These are phyloP conservation scores for Vitis labrusca DNA, from an alignment of 164 flowering plant genomes.

Conservation along the genomic window DNA sequence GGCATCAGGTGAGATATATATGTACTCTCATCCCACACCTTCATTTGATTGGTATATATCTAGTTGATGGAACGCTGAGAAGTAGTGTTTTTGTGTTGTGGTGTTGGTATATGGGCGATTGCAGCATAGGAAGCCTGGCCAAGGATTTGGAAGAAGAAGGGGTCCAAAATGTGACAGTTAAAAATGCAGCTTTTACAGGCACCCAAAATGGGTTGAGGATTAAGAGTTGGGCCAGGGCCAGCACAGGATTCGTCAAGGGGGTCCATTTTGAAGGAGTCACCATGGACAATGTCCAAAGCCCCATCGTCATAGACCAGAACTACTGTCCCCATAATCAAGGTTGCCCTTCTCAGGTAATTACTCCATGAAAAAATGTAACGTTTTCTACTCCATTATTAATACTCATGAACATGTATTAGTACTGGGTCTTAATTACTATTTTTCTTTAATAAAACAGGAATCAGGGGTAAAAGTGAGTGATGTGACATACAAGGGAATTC, in stretches of 20 bases:
- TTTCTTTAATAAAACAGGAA: slow-evolving; percentile 7
- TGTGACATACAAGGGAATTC: slow-evolving; percentile 18
- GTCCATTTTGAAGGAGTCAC: slow-evolving; percentile 16
- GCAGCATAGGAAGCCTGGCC: slow-evolving; percentile 31
- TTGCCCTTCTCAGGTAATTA: slow-evolving; percentile 16
- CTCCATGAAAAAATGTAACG: too few relatives aligned
- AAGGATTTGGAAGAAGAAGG: slow-evolving; percentile 19
- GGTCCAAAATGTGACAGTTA: slow-evolving; percentile 31
- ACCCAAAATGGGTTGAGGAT: slow-evolving; percentile 31
- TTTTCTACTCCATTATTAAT: too few relatives aligned
- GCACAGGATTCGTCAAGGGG: slow-evolving; percentile 22
- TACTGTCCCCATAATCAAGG: slow-evolving; percentile 25
- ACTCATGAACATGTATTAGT: too few relatives aligned
- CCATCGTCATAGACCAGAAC: slow-evolving; percentile 34
- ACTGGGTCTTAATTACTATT: too few relatives aligned
- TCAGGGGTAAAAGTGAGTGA: slow-evolving; percentile 31
- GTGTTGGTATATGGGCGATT: not conserved
- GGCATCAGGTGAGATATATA: slow-evolving; percentile 25
- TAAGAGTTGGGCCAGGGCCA: slow-evolving; percentile 33
- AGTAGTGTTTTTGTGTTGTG: not conserved
- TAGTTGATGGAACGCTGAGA: too few relatives aligned
- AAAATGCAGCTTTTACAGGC: slow-evolving; percentile 10
- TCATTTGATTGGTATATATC: not conserved
- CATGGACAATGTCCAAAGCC: slow-evolving; percentile 27
- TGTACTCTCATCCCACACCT: not conserved